phyloP scores from a whole-genome alignment of 139 green algal species.

The Closterium sp. region DNA sequence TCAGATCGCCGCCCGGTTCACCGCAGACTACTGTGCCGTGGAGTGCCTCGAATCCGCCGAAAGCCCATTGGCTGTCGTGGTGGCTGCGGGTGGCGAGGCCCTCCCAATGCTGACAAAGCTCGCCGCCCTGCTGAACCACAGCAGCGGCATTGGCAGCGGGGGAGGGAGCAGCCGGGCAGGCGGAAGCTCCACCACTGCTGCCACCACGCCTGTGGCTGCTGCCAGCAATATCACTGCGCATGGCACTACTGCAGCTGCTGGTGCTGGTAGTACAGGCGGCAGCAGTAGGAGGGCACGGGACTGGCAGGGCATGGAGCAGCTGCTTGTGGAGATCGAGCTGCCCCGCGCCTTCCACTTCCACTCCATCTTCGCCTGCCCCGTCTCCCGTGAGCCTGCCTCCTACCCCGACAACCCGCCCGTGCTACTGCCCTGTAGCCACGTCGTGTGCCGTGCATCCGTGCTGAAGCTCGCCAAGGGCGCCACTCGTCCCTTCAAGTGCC shows the following conservation, averaged over 20 bases:
- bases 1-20: constrained; percentile 73
- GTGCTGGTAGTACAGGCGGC: too few relatives aligned
- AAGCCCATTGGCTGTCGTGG: constrained; percentile 75
- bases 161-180: too few relatives aligned
- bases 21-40: too few relatives aligned
- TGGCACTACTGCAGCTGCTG: too few relatives aligned
- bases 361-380: too few relatives aligned
- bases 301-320: constrained; percentile 37
- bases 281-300: neutral
- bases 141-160: neutral
- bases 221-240: too few relatives aligned
- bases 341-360: too few relatives aligned
- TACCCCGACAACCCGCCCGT: constrained; percentile 81
- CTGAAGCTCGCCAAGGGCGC: too few relatives aligned
- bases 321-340: too few relatives aligned
- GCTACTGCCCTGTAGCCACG: constrained; percentile 90
- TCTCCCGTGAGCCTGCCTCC: too few relatives aligned
- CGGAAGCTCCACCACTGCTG: neutral
- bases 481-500: too few relatives aligned
- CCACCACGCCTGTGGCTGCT: neutral
- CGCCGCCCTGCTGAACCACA: too few relatives aligned
- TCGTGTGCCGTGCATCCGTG: constrained; percentile 79
- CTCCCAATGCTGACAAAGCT: constrained; percentile 89
- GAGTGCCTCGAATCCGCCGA: constrained; percentile 75
- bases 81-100: constrained; percentile 75